phyloP scores from a whole-genome alignment of 2,329 filamentous ascomycete genomes.

The Penicillium polonicum region DNA sequence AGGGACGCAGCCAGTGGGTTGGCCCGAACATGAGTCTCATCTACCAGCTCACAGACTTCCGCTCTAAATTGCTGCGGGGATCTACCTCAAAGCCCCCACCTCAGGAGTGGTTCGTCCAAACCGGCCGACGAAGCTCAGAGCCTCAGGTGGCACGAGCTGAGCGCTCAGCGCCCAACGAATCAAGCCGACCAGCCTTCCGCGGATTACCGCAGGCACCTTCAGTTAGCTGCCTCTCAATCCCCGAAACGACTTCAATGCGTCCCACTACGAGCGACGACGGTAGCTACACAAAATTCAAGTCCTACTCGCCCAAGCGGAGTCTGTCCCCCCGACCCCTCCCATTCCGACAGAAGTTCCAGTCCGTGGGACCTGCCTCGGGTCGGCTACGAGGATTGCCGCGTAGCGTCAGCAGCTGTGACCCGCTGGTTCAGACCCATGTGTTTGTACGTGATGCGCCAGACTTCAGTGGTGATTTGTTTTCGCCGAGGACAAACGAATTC shows the following conservation, averaged over 20 bases:
- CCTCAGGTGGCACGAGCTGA: conserved; percentile 29
- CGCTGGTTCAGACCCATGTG: conserved; percentile 37
- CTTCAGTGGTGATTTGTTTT: conserved; percentile 41
- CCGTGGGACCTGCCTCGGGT: conserved; percentile 21
- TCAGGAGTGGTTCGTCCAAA: conserved; percentile 37
- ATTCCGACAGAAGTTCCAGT: conserved; percentile 39
- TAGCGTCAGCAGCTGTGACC: conserved; percentile 27
- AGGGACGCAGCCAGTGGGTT: conserved; percentile 65
- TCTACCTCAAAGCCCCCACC: conserved; percentile 33
- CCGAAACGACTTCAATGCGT: conserved; percentile 25
- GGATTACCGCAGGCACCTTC: conserved; percentile 27
- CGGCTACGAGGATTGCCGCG: conserved; percentile 20
- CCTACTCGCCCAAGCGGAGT: conserved; percentile 33
- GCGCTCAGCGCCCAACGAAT: conserved; percentile 16
- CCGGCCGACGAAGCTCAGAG: conserved; percentile 30
- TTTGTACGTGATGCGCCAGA: conserved; percentile 41
- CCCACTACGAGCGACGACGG: conserved; percentile 29
- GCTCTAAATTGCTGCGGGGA: conserved; percentile 41
- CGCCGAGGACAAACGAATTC: conserved; percentile 47
- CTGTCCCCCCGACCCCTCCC: conserved; percentile 40
- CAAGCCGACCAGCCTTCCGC: conserved; percentile 19
- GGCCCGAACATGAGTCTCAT: conserved; percentile 69
- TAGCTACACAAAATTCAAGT: conserved; percentile 23
- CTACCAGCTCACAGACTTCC: conserved; percentile 66
- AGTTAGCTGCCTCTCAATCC: conserved; percentile 26